Percentiles rank a stretch among this genome's conserved stretches.
phyloP scores from a whole-genome alignment of 2,329 filamentous ascomycete species.

The Botrytis elliptica region DNA sequence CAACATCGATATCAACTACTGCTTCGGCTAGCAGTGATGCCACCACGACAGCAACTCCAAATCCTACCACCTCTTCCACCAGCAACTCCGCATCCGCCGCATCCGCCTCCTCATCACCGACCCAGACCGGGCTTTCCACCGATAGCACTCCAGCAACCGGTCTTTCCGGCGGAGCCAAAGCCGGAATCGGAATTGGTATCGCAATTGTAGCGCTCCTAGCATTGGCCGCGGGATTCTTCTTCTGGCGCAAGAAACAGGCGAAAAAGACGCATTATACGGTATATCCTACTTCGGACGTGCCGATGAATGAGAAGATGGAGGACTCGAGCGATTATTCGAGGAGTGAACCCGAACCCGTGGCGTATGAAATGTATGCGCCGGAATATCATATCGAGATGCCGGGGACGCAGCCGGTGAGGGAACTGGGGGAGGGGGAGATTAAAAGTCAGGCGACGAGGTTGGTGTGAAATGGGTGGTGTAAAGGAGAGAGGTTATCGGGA shows the following conservation, averaged over 20 bases:
- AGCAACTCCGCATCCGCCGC: background rate
- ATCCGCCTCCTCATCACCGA: background rate
- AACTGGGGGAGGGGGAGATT: background rate
- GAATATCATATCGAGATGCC: background rate
- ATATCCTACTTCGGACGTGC: background rate
- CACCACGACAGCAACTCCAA: background rate
- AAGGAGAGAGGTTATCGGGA: too few relatives aligned
- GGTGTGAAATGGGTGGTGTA: too few relatives aligned
- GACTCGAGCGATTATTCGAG: background rate
- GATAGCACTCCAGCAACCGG: background rate
- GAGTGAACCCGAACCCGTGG: too few relatives aligned
- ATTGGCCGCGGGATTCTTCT: background rate
- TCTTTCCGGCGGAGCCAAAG: constrained; percentile 9
- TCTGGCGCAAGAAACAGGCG: constrained; percentile 9
- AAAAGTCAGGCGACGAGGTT: background rate
- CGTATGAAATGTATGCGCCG: constrained; percentile 16
- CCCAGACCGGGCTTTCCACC: background rate
- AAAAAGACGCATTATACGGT: background rate
- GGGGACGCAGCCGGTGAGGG: background rate
- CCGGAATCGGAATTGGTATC: constrained; percentile 1
- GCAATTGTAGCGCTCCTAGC: background rate
- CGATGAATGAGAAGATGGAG: background rate
- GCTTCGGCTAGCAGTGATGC: background rate
- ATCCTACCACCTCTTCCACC: background rate
- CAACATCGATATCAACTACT: background rate